Conservation (phyloP, 306 rosid species). For the Prinsepia uniflora region DNA sequence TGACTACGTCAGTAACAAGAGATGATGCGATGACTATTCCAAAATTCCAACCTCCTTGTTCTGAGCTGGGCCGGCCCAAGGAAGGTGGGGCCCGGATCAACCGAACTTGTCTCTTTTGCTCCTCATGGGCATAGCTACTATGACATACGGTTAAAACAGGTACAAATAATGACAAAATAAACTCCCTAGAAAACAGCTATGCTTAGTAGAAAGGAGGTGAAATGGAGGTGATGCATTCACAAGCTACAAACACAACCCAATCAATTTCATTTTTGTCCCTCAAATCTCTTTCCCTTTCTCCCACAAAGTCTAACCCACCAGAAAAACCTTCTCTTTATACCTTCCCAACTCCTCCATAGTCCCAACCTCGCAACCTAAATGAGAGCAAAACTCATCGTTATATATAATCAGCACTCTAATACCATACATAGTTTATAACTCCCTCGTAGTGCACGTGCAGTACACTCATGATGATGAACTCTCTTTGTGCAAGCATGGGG, state of each 20-base stretch:
- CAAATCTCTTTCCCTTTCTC: constrained; percentile 8
- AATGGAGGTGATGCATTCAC: constrained; percentile 33
- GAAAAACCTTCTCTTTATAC: constrained; percentile 36
- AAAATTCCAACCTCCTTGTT: constrained; percentile 26
- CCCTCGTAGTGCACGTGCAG: no score
- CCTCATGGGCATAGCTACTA: not conserved
- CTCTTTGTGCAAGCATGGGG: constrained; percentile 66
- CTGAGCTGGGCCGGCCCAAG: constrained; percentile 68
- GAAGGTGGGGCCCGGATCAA: constrained; percentile 28
- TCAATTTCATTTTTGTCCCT: constrained; percentile 34
- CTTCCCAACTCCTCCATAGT: constrained; percentile 8
- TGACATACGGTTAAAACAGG: constrained; percentile 33
- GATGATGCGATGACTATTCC: not conserved
- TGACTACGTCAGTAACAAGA: not conserved
- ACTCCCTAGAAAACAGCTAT: constrained; percentile 49
- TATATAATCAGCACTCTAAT: not conserved
- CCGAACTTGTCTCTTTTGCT: constrained; percentile 24
- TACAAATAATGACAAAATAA: constrained; percentile 34
- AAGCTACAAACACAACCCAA: constrained; percentile 37
- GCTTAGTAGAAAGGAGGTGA: constrained; percentile 25
- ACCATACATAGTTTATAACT: not conserved
- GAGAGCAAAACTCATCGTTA: constrained; percentile 17
- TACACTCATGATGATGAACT: constrained; percentile 48
- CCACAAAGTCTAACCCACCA: constrained; percentile 9
- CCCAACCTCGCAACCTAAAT: not conserved